Percentiles rank a stretch among this genome's conserved stretches.
Evolutionary conservation across 305 asterid genomes (phyloP).

Genomic region (Withania somnifera): DNA sequence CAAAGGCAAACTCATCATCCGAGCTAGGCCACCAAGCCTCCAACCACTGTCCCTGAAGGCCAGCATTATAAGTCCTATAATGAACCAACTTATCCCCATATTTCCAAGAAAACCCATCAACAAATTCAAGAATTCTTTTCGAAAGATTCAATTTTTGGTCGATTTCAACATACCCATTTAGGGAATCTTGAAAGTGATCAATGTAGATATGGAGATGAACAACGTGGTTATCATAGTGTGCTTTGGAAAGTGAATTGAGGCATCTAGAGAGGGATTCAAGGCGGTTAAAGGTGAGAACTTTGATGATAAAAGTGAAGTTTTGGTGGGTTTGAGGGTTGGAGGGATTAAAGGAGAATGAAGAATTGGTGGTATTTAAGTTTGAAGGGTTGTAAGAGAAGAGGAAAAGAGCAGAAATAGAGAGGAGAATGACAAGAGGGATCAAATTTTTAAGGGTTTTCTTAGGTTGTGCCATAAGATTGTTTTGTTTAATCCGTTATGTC

Average conservation of each 20-base stretch:
- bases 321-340: constrained; percentile 11
- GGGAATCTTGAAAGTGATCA: constrained; percentile 36
- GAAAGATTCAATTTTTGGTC: constrained; percentile 34
- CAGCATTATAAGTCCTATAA: constrained; percentile 63
- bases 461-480: constrained; percentile 13
- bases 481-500: neutral
- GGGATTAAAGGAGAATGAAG: constrained; percentile 18
- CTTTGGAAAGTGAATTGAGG: constrained; percentile 43
- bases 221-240: constrained; percentile 41
- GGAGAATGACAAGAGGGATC: constrained; percentile 28
- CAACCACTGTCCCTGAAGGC: constrained; percentile 88
- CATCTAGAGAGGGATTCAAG: constrained; percentile 60
- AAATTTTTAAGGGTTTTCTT: constrained; percentile 15
- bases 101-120: constrained; percentile 48
- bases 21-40: constrained; percentile 89
- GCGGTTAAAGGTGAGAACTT: constrained; percentile 75
- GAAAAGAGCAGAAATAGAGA: constrained; percentile 20
- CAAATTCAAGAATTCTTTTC: constrained; percentile 34
- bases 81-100: constrained; percentile 59
- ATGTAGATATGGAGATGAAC: constrained; percentile 47
- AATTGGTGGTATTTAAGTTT: constrained; percentile 16
- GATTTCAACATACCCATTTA: constrained; percentile 20
- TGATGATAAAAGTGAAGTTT: constrained; percentile 61
- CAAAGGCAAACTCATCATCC: constrained; percentile 81
- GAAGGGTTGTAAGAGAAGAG: constrained; percentile 29